Conservation (phyloP, 2,329 filamentous ascomycete genomes). For the Venturia pyrina region DNA sequence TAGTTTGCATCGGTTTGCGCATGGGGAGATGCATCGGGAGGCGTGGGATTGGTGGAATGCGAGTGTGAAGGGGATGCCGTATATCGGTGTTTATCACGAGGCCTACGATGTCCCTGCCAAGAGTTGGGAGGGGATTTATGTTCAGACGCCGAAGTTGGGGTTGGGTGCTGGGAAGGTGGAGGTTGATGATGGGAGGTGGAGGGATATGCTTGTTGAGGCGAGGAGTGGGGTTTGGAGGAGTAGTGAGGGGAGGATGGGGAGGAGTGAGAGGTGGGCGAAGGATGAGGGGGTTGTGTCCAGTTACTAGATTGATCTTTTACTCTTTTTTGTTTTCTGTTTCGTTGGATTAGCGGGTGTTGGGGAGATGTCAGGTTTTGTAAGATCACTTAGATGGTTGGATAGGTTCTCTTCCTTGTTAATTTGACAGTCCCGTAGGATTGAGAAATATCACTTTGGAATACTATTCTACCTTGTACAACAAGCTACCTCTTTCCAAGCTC, state of each 20-base stretch:
- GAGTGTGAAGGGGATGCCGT: conserved; percentile 23
- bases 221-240: conserved; percentile 9
- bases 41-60: conserved; percentile 42
- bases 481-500: no score
- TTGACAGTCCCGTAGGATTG: no score
- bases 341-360: background rate
- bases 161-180: conserved; percentile 18
- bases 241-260: conserved; percentile 11
- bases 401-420: no score
- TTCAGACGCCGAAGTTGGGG: conserved; percentile 27
- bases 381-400: no score
- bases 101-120: conserved; percentile 36
- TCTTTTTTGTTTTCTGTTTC: background rate
- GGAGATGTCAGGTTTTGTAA: background rate
- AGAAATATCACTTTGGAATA: no score
- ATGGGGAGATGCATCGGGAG: conserved; percentile 37
- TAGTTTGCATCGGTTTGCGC: conserved; percentile 43
- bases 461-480: no score
- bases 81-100: conserved; percentile 47
- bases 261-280: background rate
- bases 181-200: background rate
- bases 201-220: conserved; percentile 8
- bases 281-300: background rate
- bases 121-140: conserved; percentile 43
- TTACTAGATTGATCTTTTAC: background rate